Base-by-base conservation (phyloP, 306 rosid genomes). In the Lathyrus aphaca region DNA sequence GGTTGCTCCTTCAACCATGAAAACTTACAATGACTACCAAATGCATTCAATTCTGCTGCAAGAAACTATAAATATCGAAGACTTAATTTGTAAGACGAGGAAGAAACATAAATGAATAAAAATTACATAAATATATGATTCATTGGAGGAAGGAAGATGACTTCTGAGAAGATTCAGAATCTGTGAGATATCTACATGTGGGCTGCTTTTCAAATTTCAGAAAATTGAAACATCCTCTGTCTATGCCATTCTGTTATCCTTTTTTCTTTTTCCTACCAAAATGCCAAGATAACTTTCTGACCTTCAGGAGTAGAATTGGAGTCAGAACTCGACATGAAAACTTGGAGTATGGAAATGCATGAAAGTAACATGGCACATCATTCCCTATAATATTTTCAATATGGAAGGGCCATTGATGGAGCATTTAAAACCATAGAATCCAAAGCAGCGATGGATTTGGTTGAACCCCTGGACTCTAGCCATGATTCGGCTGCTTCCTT, bases 401-500 rank as follows among this genome's bases (percentile, higher is more conserved):
- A 42, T 51, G 17, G 73, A 75, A 25, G 56, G 21, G 68, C 49
- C 59, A 60, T 35, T 56, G 69, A 21, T 17, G 56, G 37, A 80
- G 68, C 39, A 19, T 63, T 54, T 39, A 43, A 39, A 54, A 62
- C 75, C 69, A 13, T 13, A 23, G 46, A 63, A 30, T 49, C 44
- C 11, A 65, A 65, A 49, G 77, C 72, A 40, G 85, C 75, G 62
- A 72, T 57, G 56, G 78, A 66, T 73, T 84, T 75, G 1, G 83
- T 56, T 35, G 86, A 81, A 66, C 53, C 67, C 73, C 90, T 82
- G 35, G 89, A 84, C 71, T 88, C 89, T 82, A 94, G 85, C 98
- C 98, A 94, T 29, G 95, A 80, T 81, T 57, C 71, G 43, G 86
- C 86, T 5, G 97, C 97, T n/a, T 80, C 83, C 39, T 74, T 84